These are phyloP conservation scores for Phytophthora multivora DNA, from an alignment of 352 stramenopile genomes.

Conservation along the genomic window DNA sequence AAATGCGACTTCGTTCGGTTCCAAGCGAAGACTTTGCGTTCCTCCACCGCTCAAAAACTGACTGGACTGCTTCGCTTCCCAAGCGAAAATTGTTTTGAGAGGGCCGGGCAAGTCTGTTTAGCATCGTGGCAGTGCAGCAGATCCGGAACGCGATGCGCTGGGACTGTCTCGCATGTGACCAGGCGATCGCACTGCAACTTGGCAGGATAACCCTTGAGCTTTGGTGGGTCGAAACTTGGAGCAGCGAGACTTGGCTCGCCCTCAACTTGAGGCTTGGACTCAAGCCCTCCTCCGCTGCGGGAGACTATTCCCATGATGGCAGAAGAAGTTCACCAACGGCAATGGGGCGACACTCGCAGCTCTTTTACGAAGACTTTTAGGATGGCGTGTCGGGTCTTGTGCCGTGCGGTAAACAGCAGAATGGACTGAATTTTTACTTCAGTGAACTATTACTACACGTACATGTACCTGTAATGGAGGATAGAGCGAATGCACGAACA, in stretches of 20 bases:
- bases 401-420: slow-evolving; percentile 10
- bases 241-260: too few species aligned
- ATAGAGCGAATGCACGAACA: neutral
- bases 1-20: neutral
- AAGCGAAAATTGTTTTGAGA: slow-evolving; percentile 5
- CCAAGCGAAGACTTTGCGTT: neutral
- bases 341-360: slow-evolving; percentile 12
- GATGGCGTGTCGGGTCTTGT: neutral
- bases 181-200: slow-evolving; percentile 19
- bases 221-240: neutral
- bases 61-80: slow-evolving; percentile 4
- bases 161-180: slow-evolving; percentile 29
- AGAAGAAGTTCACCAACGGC: neutral
- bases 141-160: slow-evolving; percentile 17
- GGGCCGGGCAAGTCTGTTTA: slow-evolving; percentile 22
- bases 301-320: slow-evolving; percentile 25
- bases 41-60: slow-evolving; percentile 3
- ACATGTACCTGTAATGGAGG: neutral
- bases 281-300: neutral
- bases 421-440: neutral
- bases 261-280: too few species aligned
- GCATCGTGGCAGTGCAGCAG: slow-evolving; percentile 10
- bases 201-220: slow-evolving; percentile 8
- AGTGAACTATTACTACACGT: neutral
- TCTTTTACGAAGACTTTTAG: slow-evolving; percentile 5